Conservation (phyloP, 2,329 filamentous ascomycete genomes). For the Stemphylium vesicarium region DNA sequence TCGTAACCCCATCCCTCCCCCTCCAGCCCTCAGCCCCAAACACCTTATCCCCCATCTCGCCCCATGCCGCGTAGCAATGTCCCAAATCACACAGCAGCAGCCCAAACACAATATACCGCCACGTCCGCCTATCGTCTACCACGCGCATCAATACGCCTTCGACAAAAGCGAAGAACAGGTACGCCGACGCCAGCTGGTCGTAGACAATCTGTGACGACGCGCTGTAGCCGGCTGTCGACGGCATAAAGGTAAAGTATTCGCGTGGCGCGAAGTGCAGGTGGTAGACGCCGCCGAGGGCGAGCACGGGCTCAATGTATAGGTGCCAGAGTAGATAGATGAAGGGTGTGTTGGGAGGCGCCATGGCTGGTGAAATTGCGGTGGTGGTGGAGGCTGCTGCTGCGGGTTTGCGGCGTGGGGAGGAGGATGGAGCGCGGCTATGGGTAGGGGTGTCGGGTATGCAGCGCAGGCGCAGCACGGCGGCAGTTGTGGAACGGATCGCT, state of each 20-base stretch:
- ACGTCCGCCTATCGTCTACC: conserved; percentile 70
- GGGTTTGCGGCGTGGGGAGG: conserved; percentile 1
- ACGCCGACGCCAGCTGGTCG: conserved; percentile 77
- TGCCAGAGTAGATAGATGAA: conserved; percentile 74
- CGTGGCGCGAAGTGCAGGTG: conserved; percentile 57
- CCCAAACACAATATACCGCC: conserved; percentile 70
- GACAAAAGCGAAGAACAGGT: conserved; percentile 77
- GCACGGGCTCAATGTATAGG: conserved; percentile 70
- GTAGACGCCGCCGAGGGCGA: conserved; percentile 60
- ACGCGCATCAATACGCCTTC: conserved; percentile 75
- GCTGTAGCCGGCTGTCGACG: conserved; percentile 53
- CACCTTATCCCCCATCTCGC: conserved; percentile 40
- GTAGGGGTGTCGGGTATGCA: background rate
- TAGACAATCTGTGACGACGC: conserved; percentile 61
- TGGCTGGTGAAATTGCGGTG: background rate
- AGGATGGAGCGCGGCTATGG: background rate
- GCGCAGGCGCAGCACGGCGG: background rate
- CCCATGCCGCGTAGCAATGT: conserved; percentile 62
- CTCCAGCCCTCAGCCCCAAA: conserved; percentile 38
- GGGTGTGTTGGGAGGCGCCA: conserved; percentile 49
- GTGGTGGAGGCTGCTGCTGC: background rate
- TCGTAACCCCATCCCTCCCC: conserved; percentile 48
- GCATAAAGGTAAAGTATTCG: conserved; percentile 69
- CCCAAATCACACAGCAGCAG: conserved; percentile 76
- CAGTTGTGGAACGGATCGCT: background rate